Percentiles rank a stretch among this genome's conserved stretches.
Evolutionary conservation across 257 asterid genomes (phyloP).

Genomic region (Gardenia jasminoides): DNA sequence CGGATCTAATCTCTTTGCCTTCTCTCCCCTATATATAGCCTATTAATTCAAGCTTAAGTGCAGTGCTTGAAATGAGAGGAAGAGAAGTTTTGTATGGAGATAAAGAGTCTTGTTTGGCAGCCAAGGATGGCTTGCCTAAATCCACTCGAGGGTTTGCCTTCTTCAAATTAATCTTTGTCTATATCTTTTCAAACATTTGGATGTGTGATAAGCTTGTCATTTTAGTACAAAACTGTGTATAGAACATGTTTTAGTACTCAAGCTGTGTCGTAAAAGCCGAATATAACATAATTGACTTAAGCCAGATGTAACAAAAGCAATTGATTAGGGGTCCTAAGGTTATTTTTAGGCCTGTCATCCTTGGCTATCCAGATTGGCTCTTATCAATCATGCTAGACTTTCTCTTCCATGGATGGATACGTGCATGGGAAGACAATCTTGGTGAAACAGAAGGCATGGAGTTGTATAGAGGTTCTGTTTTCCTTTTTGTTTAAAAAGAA

Average conservation of each 20-base stretch:
- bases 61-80: neutral
- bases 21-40: neutral
- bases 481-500: too few relatives aligned
- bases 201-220: too few relatives aligned
- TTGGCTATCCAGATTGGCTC: constrained; percentile 14
- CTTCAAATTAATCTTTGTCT: neutral
- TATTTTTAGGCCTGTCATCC: constrained; percentile 13
- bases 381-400: constrained; percentile 16
- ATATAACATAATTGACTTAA: neutral
- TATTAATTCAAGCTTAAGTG: neutral
- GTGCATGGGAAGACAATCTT: too few relatives aligned
- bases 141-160: neutral
- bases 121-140: constrained; percentile 21
- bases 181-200: too few relatives aligned
- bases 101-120: constrained; percentile 13
- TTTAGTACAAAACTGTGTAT: neutral
- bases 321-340: neutral
- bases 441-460: too few relatives aligned
- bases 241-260: neutral
- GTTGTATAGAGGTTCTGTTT: too few relatives aligned
- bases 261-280: neutral
- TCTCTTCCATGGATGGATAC: neutral
- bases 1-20: neutral
- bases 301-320: neutral
- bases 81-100: constrained; percentile 6